Evolutionary conservation across 1,284 basidiomycete species (phyloP), one percentile per base, ranked within the genome.

Genomic region (Lentinula novae-zelandiae): DNA sequence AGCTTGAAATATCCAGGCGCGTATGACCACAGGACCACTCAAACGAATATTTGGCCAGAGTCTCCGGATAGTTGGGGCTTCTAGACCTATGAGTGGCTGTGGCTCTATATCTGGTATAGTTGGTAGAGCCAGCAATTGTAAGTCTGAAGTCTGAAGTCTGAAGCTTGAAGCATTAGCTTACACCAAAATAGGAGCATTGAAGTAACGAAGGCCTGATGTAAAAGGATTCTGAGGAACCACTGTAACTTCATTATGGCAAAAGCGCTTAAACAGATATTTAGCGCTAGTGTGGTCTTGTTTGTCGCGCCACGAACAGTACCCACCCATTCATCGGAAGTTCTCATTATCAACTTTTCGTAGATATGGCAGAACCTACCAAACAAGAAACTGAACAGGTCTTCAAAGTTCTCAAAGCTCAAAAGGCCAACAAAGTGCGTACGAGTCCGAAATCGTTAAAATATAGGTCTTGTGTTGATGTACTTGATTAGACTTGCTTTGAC

Each of bases 401-500:
- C 76, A 86, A 83, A 61, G 81, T 87, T 6, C 77, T 96, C 54
- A 91, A 86, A 70, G 75, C 84, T 1, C 91, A 96, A 68, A 95
- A 94, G 70, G 92, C 85, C 1, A 97, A 97, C 81, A 96, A 94
- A 82, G 95, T 92, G 55, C 12, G 44, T 20, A 12, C 6, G n/a
- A 27, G 27, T 27, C 44, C 22, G 40, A 20, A 5, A 42, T 83
- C 60, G 3, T 22, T 5, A 39, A 17, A 34, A 13, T 17, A 40
- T 39, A 13, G n/a, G 38, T 51, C 57, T 55, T 63, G 60, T 52
- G 54, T 62, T 60, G 20, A 17, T 42, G 40, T 6, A 31, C 31
- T 49, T 52, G 15, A 51, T 62, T 65, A 98, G 96, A 84, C 87
- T 69, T 99, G 96, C 79, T 98, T 98, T 72, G 96, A 99, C 76